A percentile compares a stretch with the other conserved stretches of the same genome.
These are phyloP conservation scores for Byssochlamys sp. DNA, from an alignment of 2,329 filamentous ascomycete species.

Conservation along the genomic window DNA sequence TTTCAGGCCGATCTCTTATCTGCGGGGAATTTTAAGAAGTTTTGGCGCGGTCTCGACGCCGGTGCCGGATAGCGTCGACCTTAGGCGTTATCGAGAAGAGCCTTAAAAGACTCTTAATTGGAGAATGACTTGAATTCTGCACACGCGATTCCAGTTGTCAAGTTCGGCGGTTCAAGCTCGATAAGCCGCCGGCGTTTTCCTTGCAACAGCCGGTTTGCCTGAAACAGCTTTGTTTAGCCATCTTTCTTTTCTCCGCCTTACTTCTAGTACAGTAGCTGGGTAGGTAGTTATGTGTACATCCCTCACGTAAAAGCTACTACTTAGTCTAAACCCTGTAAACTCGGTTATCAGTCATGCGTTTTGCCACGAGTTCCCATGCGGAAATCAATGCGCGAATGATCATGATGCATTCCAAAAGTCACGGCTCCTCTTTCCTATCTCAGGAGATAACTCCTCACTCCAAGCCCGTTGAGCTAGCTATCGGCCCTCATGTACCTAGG, in stretches of 20 bases:
- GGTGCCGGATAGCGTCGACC: neutral
- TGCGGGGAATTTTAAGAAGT: neutral
- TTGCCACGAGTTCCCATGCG: neutral
- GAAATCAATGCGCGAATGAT: neutral
- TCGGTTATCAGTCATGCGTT: neutral
- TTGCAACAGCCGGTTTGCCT: neutral
- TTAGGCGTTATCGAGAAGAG: neutral
- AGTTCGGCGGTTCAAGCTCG: neutral
- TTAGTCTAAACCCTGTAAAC: neutral
- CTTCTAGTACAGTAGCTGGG: too few relatives aligned
- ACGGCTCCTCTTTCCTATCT: neutral
- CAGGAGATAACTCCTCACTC: neutral
- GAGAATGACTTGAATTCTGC: neutral
- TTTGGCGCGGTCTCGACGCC: neutral
- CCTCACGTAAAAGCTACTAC: neutral
- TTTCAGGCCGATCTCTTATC: neutral
- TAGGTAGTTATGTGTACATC: neutral
- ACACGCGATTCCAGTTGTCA: neutral
- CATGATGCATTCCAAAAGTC: neutral
- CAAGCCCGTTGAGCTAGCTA: neutral
- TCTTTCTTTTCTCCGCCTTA: neutral
- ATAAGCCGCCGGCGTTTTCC: neutral
- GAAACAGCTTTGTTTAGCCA: too few relatives aligned
- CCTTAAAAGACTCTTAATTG: neutral
- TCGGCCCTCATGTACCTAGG: neutral